Base-by-base conservation (phyloP, 2,329 filamentous ascomycete species). In the Cadophora malorum region DNA sequence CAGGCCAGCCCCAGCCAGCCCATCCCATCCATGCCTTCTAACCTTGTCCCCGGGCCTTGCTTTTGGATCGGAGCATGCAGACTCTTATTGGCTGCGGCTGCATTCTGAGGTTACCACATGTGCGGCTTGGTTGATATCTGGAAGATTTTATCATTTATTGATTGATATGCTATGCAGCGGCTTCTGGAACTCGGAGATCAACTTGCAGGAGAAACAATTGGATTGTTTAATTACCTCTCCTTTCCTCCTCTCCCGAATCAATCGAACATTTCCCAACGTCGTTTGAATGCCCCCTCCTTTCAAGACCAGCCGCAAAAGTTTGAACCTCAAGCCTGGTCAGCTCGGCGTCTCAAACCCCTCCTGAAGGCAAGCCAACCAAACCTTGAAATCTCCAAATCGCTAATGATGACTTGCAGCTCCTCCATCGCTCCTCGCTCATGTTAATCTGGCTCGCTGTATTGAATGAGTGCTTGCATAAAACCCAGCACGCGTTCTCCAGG, bases 401-500 rank as follows among this genome's bases (percentile, higher is more conserved):
- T 25, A 55, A 55, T n/a, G 52, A 55, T 55, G 52, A 55, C 52
- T 55, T 55, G 52, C 52, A 55, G 52, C 52, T 33, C 23, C 19
- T 38, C 7, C 41, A 21, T 45, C 41, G 41, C 41, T 45, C 41
- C 35, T 38, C 35, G 35, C 35, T 38, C 9, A 14, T 38, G 3
- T 38, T 7, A 16, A 53, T 31, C n/a, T 28, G 50, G 28, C 9
- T 28, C 25, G 52, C 28, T 33, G 25, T 33, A 31, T 55, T 55
- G 52, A n/a, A 55, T 33, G n/a, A 55, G 52, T 55, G 52, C 52
- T 55, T 55, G 52, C 52, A 55, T 55, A 55, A 55, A 55, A 21
- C 19, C 52, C 28, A 31, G 4, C 52, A n/a, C 52, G 52, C 52
- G 52, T 55, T 49, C n/a, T 7, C n/a, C 45, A 47, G 35, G 35